Base-by-base conservation (phyloP, 2,329 filamentous ascomycete species). In the Delphinella strobiligena region DNA sequence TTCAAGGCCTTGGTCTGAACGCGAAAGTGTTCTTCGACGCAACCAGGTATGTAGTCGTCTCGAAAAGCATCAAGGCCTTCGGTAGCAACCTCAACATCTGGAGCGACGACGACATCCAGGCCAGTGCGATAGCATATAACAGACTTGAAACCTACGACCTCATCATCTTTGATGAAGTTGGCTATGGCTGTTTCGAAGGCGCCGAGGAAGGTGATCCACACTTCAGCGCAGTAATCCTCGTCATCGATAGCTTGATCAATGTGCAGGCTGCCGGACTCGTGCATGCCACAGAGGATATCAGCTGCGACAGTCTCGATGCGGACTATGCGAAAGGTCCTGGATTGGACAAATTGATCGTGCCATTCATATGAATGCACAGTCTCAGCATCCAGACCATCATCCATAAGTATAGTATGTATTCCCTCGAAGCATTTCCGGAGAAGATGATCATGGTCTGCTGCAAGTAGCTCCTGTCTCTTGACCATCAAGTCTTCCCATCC, bases 81-180 rank as follows among this genome's bases (percentile, higher is more conserved):
- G n/a, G 54, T 49, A 1, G 50, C 47, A 27, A 55, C 47, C 14
- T 56, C 50, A 10, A 52, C 63, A 2, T 66, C 62, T 1, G 67
- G 55, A 38, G 69, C 61, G 5, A 68, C 54, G n/a, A 71, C 61
- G 12, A 89, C 66, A 30, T 74, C 72, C 4, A 88, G 65, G 0
- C 85, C 85, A 0, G 78, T 83, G 11, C 84, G 72, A 55, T 91
- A 91, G 60, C 84, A 89, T 40, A 93, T 75, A 36, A 88, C 76
- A 1, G 78, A 83, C 58, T 93, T 91, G 69, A 93, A 93, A 2
- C 74, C 85, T 1, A 75, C 82, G 2, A 93, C 78, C 14, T 78
- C 70, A 0, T 72, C 62, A 51, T 91, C 78, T 0, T 67, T 62
- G 18, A 87, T 66, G 2, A 74, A 70, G 1, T 66, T 58, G 9